phyloP scores from a whole-genome alignment of 345 rosid species.

The Bruguiera sexangula region DNA sequence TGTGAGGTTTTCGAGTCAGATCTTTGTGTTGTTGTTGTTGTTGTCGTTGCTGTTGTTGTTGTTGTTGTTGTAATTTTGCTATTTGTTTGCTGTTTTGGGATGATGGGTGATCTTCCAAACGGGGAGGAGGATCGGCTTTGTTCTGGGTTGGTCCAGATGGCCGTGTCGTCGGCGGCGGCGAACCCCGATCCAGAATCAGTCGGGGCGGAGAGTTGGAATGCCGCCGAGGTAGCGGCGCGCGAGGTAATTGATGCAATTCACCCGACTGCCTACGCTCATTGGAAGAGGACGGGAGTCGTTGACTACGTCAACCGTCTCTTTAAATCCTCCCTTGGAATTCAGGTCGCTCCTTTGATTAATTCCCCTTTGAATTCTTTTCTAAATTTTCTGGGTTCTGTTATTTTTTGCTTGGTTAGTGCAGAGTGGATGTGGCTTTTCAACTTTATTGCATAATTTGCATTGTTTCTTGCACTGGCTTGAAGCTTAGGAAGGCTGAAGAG shows the following conservation, averaged over 20 bases:
- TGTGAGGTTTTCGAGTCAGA: too few species aligned
- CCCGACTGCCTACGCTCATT: conserved; percentile 23
- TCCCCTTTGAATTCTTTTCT: neutral
- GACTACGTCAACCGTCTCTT: conserved; percentile 28
- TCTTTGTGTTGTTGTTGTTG: too few species aligned
- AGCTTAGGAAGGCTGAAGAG: too few species aligned
- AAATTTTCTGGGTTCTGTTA: neutral
- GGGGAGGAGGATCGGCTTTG: neutral
- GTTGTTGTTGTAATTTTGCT: too few species aligned
- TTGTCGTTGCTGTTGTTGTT: too few species aligned
- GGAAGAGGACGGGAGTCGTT: conserved; percentile 22
- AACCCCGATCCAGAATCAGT: conserved; percentile 19
- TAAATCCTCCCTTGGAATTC: conserved; percentile 16
- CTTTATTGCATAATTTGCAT: too few species aligned
- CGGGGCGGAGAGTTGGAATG: conserved; percentile 20
- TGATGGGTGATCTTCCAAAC: conserved; percentile 16
- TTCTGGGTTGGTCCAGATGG: neutral
- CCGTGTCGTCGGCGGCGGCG: neutral
- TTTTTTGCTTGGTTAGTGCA: neutral
- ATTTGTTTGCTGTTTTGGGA: neutral
- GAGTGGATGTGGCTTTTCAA: too few species aligned
- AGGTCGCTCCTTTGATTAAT: conserved; percentile 16
- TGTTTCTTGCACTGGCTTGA: too few species aligned
- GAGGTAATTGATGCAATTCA: conserved; percentile 22
- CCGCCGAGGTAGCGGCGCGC: conserved; percentile 18